Conservation (phyloP, 257 asterid species). For the Salvia rosmarinus region DNA sequence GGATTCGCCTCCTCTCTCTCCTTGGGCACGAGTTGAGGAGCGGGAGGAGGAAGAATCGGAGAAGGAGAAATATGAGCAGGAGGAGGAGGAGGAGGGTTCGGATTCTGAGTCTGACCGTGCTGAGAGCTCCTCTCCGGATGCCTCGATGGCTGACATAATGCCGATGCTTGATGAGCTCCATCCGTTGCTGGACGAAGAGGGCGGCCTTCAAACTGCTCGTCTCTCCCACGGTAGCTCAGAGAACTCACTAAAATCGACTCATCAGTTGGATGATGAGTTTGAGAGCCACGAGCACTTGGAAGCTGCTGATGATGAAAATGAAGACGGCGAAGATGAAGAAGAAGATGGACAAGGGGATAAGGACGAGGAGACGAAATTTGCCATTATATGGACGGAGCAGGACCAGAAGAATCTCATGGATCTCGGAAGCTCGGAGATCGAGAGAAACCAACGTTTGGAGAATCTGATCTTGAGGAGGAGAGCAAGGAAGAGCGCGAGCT, state of each 20-base stretch:
- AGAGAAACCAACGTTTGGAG: slow-evolving; percentile 86
- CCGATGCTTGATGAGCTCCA: slow-evolving; percentile 96
- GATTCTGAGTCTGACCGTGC: slow-evolving; percentile 78
- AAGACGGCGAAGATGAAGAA: slow-evolving; percentile 64
- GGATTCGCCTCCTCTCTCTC: slow-evolving; percentile 54
- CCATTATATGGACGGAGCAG: slow-evolving; percentile 86
- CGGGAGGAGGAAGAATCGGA: slow-evolving; percentile 40
- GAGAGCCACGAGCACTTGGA: slow-evolving; percentile 58
- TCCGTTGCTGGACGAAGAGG: slow-evolving; percentile 72
- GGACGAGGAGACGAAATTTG: slow-evolving; percentile 58
- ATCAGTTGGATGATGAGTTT: slow-evolving; percentile 59
- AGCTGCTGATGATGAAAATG: slow-evolving; percentile 60
- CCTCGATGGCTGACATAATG: slow-evolving; percentile 87
- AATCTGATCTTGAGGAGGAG: slow-evolving; percentile 81
- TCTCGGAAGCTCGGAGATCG: slow-evolving; percentile 83
- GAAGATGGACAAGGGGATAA: slow-evolving; percentile 44
- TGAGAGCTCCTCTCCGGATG: slow-evolving; percentile 93
- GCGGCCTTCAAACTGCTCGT: slow-evolving; percentile 45
- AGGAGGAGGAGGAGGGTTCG: slow-evolving; percentile 48
- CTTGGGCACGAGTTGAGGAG: slow-evolving; percentile 46
- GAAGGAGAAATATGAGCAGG: slow-evolving; percentile 40
- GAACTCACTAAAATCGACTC: slow-evolving; percentile 43
- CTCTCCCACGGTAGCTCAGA: slow-evolving; percentile 50
- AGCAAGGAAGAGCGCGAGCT: slow-evolving; percentile 55
- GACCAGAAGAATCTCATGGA: slow-evolving; percentile 95